Conservation (phyloP, 805 yeast species). For the Candida ipomoeae region DNA sequence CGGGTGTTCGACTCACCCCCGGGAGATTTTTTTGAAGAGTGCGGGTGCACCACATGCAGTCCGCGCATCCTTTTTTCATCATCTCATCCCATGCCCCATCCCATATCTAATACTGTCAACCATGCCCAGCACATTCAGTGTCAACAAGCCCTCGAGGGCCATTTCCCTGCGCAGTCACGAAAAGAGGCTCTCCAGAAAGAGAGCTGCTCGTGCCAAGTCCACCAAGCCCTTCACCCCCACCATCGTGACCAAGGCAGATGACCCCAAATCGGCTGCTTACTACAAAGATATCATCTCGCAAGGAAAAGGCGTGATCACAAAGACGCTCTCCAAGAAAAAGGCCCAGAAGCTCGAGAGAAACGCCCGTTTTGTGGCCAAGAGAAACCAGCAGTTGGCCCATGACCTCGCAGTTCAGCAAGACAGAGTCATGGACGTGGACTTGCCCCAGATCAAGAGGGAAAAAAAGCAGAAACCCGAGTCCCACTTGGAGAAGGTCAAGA, state of each 20-base stretch:
- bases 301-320: constrained; percentile 47
- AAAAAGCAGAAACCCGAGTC: constrained; percentile 20
- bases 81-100: constrained; percentile 6
- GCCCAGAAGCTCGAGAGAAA: constrained; percentile 78
- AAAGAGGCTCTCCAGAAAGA: constrained; percentile 47
- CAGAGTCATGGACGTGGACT: constrained; percentile 48
- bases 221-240: constrained; percentile 46
- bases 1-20: constrained; percentile 51
- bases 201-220: constrained; percentile 46
- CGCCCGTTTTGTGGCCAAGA: constrained; percentile 60
- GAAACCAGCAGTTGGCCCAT: constrained; percentile 45
- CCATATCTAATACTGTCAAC: neutral
- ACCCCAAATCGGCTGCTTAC: constrained; percentile 42
- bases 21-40: constrained; percentile 30
- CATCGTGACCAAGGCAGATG: constrained; percentile 27
- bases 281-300: constrained; percentile 31
- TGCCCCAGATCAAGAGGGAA: constrained; percentile 12
- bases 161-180: constrained; percentile 50
- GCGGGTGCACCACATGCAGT: neutral
- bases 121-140: constrained; percentile 81
- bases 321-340: constrained; percentile 70
- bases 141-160: constrained; percentile 69
- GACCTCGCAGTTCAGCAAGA: constrained; percentile 44
- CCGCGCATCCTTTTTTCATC: constrained; percentile 4
- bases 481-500: constrained; percentile 49